Percentiles rank a stretch among this genome's conserved stretches.
Conservation (phyloP, 176 grass and related monocot genomes). For the Chrysopogon serrulatus region DNA sequence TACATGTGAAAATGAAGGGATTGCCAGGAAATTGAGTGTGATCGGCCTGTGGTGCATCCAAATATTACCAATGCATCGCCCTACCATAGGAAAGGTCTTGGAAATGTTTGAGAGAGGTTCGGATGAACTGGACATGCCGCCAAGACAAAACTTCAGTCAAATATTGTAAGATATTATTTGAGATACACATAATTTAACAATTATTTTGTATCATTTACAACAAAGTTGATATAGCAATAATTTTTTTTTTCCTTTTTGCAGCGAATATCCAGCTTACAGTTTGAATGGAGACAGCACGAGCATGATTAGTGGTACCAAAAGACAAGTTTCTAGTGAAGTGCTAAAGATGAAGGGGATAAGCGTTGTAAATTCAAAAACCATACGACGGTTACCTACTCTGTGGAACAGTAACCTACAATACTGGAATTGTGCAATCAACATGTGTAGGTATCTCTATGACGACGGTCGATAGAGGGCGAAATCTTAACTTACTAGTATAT, state of each 20-base stretch:
- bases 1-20: not conserved
- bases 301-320: not conserved
- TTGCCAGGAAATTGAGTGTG: constrained; percentile 5
- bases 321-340: not conserved
- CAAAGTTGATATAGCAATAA: not conserved
- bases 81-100: constrained; percentile 50
- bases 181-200: not conserved
- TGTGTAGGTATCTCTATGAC: not conserved
- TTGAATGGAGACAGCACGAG: not conserved
- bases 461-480: too few species aligned
- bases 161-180: not conserved
- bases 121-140: constrained; percentile 38
- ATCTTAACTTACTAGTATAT: not conserved
- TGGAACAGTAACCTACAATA: not conserved
- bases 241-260: not conserved
- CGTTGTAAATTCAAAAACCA: not conserved
- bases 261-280: not conserved
- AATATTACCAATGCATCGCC: constrained; percentile 36
- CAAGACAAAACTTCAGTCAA: not conserved
- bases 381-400: not conserved
- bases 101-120: constrained; percentile 57
- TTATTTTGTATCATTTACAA: not conserved
- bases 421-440: not conserved
- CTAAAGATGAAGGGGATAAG: not conserved
- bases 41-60: constrained; percentile 30